These are phyloP conservation scores for Chalaropsis ovoidea DNA, from an alignment of 2,329 filamentous ascomycete genomes.

Conservation along the genomic window DNA sequence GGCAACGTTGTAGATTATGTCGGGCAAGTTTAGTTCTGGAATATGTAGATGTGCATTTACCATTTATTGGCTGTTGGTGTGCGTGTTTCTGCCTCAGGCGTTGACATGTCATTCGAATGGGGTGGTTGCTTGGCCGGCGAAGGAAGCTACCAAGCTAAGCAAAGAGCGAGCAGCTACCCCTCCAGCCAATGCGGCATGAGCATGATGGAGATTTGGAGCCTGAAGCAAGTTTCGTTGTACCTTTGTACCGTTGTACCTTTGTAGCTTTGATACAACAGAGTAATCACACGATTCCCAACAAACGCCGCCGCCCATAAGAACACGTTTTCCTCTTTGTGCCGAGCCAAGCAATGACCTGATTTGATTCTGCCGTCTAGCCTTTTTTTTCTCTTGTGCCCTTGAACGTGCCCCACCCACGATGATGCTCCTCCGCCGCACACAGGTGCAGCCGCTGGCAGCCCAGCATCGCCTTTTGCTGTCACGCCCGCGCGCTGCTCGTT, in stretches of 20 bases:
- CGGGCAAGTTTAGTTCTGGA: not conserved
- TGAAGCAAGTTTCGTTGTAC: not conserved
- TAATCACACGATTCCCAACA: not conserved
- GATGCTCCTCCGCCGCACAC: conserved; percentile 23
- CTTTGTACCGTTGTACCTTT: not conserved
- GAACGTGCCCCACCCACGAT: conserved; percentile 3
- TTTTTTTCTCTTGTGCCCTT: not conserved
- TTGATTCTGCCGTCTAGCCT: not conserved
- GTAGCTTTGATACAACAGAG: not conserved
- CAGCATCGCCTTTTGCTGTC: conserved; percentile 13
- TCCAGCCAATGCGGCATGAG: not conserved
- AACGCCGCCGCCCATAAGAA: not conserved
- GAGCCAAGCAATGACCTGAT: not conserved
- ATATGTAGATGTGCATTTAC: not conserved
- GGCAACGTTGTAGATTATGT: not conserved
- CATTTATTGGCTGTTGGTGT: not conserved
- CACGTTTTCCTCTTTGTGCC: not conserved
- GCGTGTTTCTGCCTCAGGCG: not conserved
- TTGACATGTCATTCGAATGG: not conserved
- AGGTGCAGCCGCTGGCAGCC: conserved; percentile 13
- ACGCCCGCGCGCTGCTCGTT: conserved; percentile 13
- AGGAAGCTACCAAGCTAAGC: conserved; percentile 2
- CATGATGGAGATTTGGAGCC: not conserved
- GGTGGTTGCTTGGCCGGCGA: not conserved
- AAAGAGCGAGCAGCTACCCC: conserved; percentile 3